A percentile compares a stretch with the other conserved stretches of the same genome.
Evolutionary conservation across 176 grass and related monocot species (phyloP).

Genomic region (Zoysia pacifica): DNA sequence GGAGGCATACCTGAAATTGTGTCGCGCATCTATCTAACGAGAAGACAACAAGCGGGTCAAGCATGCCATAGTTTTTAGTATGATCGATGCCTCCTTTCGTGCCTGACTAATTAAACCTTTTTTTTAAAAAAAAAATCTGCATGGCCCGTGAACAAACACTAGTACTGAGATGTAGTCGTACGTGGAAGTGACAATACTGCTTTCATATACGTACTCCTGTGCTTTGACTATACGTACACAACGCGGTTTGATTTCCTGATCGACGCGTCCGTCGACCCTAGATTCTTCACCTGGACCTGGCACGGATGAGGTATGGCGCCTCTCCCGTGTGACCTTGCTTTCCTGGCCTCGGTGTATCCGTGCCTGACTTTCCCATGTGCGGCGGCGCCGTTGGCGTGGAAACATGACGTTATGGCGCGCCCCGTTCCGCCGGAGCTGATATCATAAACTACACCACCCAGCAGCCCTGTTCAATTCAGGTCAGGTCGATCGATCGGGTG

Average conservation of each 20-base stretch:
- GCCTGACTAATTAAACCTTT: too few relatives aligned
- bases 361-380: neutral
- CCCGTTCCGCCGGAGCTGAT: conserved; percentile 40
- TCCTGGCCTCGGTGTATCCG: neutral
- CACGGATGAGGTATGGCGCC: neutral
- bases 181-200: too few relatives aligned
- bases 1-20: too few relatives aligned
- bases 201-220: neutral
- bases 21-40: too few relatives aligned
- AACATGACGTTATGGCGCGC: conserved; percentile 45
- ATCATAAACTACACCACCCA: conserved; percentile 31
- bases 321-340: neutral
- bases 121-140: too few relatives aligned
- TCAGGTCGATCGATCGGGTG: too few relatives aligned
- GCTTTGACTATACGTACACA: neutral
- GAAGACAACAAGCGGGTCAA: too few relatives aligned
- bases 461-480: too few relatives aligned
- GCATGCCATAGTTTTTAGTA: too few relatives aligned
- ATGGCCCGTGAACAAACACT: too few relatives aligned
- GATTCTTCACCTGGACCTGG: conserved; percentile 31
- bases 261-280: neutral
- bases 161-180: too few relatives aligned
- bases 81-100: too few relatives aligned
- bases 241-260: neutral
- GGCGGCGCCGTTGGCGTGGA: conserved; percentile 6